Base-by-base conservation (phyloP, 2,329 filamentous ascomycete genomes). In the Tolypocladium cylindrosporum region DNA sequence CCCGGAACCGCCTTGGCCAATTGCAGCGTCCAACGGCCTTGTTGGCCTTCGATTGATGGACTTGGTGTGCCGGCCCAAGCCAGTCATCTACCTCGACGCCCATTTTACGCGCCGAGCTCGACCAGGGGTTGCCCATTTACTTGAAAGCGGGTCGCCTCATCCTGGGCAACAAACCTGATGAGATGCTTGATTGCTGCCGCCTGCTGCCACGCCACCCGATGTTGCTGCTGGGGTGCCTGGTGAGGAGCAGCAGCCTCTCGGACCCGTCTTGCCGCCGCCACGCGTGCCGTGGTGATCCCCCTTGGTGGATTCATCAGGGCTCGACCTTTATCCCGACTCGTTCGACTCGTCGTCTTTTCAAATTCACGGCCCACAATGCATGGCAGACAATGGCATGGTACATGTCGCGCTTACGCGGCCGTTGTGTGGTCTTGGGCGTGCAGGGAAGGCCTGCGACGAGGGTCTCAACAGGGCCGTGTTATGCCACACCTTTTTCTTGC, bases 31-130 rank as follows among this genome's bases (percentile, higher is more conserved):
- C 62, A 67, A 62, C 62, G 60, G 65, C 61, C 61, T 66, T 69
- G 16, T 69, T 71, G 73, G 65, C 69, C 67, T 77, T 73, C 71
- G 71, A 80, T 80, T 80, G 78, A 74, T 72, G 72, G 66, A 74
- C 69, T 64, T 65, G 66, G 66, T 64, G 69, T 71, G 68, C 69
- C 70, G 71, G 72, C 71, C 71, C 71, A 67, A 67, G 64, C 64
- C 68, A 65, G 61, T 64, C 71, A 68, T 71, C 72, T 77, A 80
- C 69, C 75, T 71, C 72, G 69, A 74, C 74, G 71, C 24, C 24
- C 72, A 72, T 73, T 71, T 77, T 82, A 82, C 75, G 79, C 80
- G 79, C 79, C 79, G 64, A 64, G 58, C 63, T 70, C 64, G 68
- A 69, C 77, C 74, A 70, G 77, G 75, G 72, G 75, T 63, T 60